A percentile compares a stretch with the other conserved stretches of the same genome.
Evolutionary conservation across 768 basidiomycete species (phyloP).

Genomic region (Psilocybe sp.): DNA sequence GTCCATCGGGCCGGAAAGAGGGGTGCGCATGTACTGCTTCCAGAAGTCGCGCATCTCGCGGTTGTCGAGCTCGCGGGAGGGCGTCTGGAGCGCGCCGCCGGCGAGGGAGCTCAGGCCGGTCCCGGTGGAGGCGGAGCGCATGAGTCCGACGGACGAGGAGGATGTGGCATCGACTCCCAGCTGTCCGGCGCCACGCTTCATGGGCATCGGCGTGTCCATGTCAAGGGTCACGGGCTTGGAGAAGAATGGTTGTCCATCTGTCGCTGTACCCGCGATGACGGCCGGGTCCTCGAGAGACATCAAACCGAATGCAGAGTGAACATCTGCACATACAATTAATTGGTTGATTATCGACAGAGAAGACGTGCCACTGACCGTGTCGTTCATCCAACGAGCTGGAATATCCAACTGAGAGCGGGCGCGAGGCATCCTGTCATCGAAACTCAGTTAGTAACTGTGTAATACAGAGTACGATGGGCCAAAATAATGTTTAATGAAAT

Average conservation of each 20-base stretch:
- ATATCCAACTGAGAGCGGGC: too few relatives aligned
- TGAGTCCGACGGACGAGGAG: too few relatives aligned
- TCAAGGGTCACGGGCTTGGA: slow-evolving; percentile 28
- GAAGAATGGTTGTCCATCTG: slow-evolving; percentile 66
- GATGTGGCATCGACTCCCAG: too few relatives aligned
- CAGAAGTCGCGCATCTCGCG: slow-evolving; percentile 68
- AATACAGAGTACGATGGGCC: too few relatives aligned
- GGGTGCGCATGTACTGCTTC: slow-evolving; percentile 74
- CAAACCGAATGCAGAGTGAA: slow-evolving; percentile 68
- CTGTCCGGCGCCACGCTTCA: slow-evolving; percentile 17
- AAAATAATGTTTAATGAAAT: too few relatives aligned
- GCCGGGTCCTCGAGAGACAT: slow-evolving; percentile 76
- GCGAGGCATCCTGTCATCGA: too few relatives aligned
- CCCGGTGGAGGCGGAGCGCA: slow-evolving; percentile 4
- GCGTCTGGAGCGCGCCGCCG: slow-evolving; percentile 11
- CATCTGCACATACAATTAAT: slow-evolving; percentile 24
- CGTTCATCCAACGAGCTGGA: too few relatives aligned
- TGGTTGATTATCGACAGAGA: neutral
- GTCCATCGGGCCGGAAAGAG: slow-evolving; percentile 37
- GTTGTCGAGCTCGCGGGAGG: slow-evolving; percentile 22
- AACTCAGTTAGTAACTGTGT: too few relatives aligned
- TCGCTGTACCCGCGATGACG: slow-evolving; percentile 58
- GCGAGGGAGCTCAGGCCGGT: neutral
- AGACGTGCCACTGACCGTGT: neutral
- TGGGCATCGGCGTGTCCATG: slow-evolving; percentile 50